A percentile compares a stretch with the other conserved stretches of the same genome.
These are phyloP conservation scores for Nicotiana paniculata DNA, from an alignment of 257 asterid species.

Conservation along the genomic window DNA sequence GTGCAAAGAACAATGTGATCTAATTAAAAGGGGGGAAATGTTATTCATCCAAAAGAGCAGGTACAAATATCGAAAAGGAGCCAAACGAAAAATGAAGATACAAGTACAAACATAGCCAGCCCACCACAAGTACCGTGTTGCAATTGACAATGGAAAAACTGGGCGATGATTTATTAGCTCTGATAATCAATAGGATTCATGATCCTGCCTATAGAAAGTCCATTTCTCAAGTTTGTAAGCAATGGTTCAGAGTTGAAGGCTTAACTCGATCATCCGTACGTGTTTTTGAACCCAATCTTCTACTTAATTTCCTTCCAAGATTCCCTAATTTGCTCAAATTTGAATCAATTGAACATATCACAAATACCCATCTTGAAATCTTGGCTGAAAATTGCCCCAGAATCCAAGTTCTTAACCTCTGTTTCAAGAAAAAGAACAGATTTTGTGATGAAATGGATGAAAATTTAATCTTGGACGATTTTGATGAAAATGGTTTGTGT, in stretches of 20 bases:
- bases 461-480: conserved; percentile 3
- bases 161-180: conserved; percentile 21
- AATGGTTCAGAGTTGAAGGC: conserved; percentile 25
- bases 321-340: conserved; percentile 23
- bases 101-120: background rate
- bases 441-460: background rate
- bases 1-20: no score
- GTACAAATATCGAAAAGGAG: background rate
- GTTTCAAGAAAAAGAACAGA: conserved; percentile 5
- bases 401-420: conserved; percentile 19
- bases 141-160: conserved; percentile 17
- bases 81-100: background rate
- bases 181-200: conserved; percentile 9
- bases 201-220: conserved; percentile 18
- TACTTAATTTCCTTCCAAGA: conserved; percentile 22
- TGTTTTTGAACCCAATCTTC: conserved; percentile 16
- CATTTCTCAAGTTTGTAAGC: conserved; percentile 26
- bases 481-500: conserved; percentile 16
- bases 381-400: conserved; percentile 21
- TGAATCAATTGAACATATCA: conserved; percentile 10
- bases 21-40: no score
- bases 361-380: conserved; percentile 15
- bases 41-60: no score
- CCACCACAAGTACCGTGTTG: background rate
- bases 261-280: conserved; percentile 13